Percentiles rank a stretch among this genome's conserved stretches.
phyloP scores from a whole-genome alignment of 345 rosid species.

The Euphorbia lathyris region DNA sequence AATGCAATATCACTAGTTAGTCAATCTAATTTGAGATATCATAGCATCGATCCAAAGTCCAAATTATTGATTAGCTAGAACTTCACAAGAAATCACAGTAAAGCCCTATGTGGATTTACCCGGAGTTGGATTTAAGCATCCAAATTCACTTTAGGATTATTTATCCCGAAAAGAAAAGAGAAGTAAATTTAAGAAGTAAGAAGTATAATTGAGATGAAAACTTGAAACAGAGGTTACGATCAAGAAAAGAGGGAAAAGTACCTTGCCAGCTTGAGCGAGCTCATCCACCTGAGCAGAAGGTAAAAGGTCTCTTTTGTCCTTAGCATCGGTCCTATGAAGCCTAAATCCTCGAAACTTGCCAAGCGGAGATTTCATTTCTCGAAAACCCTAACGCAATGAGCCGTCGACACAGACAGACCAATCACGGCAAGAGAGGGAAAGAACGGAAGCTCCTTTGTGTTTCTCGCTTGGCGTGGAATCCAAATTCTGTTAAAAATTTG shows the following conservation, averaged over 20 bases:
- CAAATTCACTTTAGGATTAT: background rate
- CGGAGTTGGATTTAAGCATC: background rate
- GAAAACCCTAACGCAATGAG: slow-evolving; percentile 39
- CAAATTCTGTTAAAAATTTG: slow-evolving; percentile 2
- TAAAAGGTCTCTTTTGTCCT: slow-evolving; percentile 55
- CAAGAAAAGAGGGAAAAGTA: slow-evolving; percentile 11
- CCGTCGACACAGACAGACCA: background rate
- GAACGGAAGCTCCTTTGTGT: background rate
- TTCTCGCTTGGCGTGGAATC: slow-evolving; percentile 5
- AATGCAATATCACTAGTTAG: background rate
- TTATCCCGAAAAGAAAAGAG: background rate
- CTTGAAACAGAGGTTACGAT: slow-evolving; percentile 1
- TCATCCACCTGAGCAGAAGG: slow-evolving; percentile 61
- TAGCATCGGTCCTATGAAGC: slow-evolving; percentile 61
- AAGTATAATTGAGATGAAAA: background rate
- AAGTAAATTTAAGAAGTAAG: no score
- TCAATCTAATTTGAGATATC: background rate
- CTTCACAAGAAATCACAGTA: background rate
- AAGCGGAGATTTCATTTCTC: slow-evolving; percentile 74
- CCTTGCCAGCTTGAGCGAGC: slow-evolving; percentile 86
- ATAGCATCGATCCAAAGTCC: background rate
- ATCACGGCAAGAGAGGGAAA: slow-evolving; percentile 13
- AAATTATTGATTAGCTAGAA: background rate
- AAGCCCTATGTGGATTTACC: background rate
- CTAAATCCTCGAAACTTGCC: slow-evolving; percentile 65